Evolutionary conservation across 352 stramenopile genomes (phyloP).

Genomic region (Phytophthora niederhauseri): DNA sequence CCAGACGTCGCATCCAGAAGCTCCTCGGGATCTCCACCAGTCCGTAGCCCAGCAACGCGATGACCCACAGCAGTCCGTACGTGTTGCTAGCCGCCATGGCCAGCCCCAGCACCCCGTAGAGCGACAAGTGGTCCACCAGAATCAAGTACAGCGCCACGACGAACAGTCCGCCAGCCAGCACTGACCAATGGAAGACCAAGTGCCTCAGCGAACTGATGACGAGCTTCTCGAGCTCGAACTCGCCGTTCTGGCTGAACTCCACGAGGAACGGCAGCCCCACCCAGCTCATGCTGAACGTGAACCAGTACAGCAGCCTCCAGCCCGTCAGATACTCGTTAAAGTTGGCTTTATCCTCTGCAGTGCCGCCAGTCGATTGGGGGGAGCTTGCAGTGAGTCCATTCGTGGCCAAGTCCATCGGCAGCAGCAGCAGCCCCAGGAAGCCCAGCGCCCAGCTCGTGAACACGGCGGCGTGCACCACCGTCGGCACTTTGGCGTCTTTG

Average conservation of each 20-base stretch:
- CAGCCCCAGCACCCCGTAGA: conserved; percentile 53
- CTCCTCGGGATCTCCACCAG: conserved; percentile 62
- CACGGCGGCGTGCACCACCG: conserved; percentile 44
- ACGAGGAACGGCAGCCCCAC: conserved; percentile 62
- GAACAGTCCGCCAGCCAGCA: conserved; percentile 35
- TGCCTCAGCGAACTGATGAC: conserved; percentile 42
- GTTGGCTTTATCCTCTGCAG: conserved; percentile 8
- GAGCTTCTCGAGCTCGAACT: conserved; percentile 54
- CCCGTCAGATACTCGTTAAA: conserved; percentile 31
- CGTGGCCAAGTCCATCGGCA: conserved; percentile 63
- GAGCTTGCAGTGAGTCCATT: conserved; percentile 37
- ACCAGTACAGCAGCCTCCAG: conserved; percentile 74
- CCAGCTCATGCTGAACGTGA: conserved; percentile 72
- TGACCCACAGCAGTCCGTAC: conserved; percentile 70
- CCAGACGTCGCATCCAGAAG: conserved; percentile 51
- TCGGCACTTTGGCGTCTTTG: conserved; percentile 51
- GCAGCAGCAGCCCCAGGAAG: conserved; percentile 63
- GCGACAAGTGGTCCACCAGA: conserved; percentile 60
- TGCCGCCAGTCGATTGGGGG: neutral
- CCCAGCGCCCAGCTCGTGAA: conserved; percentile 67
- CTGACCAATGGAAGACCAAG: conserved; percentile 66
- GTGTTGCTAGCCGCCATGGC: conserved; percentile 70
- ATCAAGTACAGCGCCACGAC: conserved; percentile 59
- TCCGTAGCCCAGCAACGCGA: conserved; percentile 64
- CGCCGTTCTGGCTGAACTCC: conserved; percentile 66